These are phyloP conservation scores for Ustilago nuda DNA, from an alignment of 1,284 basidiomycete genomes.

Conservation along the genomic window DNA sequence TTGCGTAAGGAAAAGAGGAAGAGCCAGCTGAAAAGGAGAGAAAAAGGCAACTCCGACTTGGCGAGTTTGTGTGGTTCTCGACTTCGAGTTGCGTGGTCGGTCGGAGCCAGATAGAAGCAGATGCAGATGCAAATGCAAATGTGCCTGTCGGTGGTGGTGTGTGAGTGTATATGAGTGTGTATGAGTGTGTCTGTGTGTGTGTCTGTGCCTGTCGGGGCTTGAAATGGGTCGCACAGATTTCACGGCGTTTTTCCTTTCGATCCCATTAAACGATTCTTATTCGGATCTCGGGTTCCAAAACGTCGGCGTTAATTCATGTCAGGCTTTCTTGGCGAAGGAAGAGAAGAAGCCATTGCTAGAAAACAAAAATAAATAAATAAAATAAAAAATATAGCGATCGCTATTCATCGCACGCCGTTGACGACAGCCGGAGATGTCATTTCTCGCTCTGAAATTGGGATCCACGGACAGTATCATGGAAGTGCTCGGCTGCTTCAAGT, in stretches of 20 bases:
- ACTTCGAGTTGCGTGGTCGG: background rate
- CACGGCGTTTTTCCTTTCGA: background rate
- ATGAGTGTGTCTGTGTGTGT: background rate
- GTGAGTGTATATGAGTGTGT: no score
- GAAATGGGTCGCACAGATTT: conserved; percentile 3
- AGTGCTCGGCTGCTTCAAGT: background rate
- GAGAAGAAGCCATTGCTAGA: background rate
- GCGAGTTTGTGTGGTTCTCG: background rate
- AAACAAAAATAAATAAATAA: no score
- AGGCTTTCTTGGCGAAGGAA: conserved; percentile 12
- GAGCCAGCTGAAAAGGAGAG: background rate
- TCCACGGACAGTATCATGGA: background rate
- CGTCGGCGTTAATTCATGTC: conserved; percentile 1
- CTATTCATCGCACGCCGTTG: no score
- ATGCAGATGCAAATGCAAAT: background rate
- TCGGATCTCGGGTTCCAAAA: conserved; percentile 28
- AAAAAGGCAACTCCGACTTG: background rate
- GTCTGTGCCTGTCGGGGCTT: conserved; percentile 9
- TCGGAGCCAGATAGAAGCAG: background rate
- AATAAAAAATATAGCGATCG: no score
- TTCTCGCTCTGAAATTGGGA: no score
- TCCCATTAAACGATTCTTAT: background rate
- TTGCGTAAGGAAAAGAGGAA: background rate
- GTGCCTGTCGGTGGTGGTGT: no score
- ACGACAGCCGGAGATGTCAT: no score